phyloP scores from a whole-genome alignment of 108 stramenopile species.

The Fragilaria crotonensis region DNA sequence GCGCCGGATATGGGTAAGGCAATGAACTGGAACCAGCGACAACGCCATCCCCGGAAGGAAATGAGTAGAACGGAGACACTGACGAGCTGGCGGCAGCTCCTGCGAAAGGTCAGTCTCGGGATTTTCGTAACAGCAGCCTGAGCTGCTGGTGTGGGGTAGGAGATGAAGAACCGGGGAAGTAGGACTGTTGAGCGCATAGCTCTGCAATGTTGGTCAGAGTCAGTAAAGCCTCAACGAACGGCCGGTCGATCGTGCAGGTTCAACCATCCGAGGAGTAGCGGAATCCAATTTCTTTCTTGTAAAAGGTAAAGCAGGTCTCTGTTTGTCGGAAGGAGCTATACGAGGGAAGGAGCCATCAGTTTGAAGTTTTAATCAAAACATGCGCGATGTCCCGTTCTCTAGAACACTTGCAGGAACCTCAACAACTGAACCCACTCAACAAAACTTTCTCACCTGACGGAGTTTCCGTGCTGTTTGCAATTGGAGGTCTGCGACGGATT shows the following conservation, averaged over 20 bases:
- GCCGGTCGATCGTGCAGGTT: constrained; percentile 62
- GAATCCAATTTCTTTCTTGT: constrained; percentile 71
- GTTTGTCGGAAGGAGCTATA: constrained; percentile 38
- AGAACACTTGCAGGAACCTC: background rate
- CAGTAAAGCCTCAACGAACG: constrained; percentile 62
- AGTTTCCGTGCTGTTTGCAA: constrained; percentile 41
- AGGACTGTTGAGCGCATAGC: constrained; percentile 50
- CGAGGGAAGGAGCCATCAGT: constrained; percentile 1
- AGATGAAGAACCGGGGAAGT: constrained; percentile 13
- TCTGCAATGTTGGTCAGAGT: constrained; percentile 58
- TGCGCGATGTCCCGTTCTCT: background rate
- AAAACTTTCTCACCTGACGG: constrained; percentile 31
- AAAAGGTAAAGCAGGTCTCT: constrained; percentile 57
- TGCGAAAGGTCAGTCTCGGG: too few relatives aligned
- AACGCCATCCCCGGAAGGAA: background rate
- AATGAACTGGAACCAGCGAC: background rate
- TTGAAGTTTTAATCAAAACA: background rate
- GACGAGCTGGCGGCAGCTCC: constrained; percentile 7
- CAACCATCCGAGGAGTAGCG: constrained; percentile 65
- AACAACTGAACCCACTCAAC: background rate
- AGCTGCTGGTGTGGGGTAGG: background rate
- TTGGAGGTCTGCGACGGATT: constrained; percentile 38
- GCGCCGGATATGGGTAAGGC: constrained; percentile 27
- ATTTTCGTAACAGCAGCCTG: too few relatives aligned
- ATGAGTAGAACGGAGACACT: constrained; percentile 14